Conservation (phyloP, 2,329 filamentous ascomycete species). For the Didymella sp. region DNA sequence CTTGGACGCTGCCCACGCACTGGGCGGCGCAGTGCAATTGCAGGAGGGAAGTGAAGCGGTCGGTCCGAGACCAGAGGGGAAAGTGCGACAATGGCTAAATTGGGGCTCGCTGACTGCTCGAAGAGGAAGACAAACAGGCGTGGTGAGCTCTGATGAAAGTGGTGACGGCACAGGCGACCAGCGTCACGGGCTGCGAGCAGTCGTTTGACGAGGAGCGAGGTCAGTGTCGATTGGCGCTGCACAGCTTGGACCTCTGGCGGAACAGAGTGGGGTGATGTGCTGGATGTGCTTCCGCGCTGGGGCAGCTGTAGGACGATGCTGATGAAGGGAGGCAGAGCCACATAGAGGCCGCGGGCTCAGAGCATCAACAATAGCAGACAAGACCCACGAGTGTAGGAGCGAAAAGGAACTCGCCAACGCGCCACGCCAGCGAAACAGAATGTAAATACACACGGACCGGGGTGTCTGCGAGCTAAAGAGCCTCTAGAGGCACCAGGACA, state of each 20-base stretch:
- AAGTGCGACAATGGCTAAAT: constrained; percentile 45
- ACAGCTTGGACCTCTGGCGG: too few relatives aligned
- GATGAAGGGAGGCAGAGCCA: constrained; percentile 38
- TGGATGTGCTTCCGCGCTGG: constrained; percentile 29
- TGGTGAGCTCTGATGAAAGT: constrained; percentile 18
- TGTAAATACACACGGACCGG: constrained; percentile 33
- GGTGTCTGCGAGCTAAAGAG: constrained; percentile 28
- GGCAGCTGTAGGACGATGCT: constrained; percentile 29
- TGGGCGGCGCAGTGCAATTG: constrained; percentile 42
- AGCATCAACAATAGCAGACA: constrained; percentile 17
- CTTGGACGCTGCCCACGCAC: constrained; percentile 33
- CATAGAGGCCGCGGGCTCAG: constrained; percentile 36
- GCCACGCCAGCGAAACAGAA: constrained; percentile 44
- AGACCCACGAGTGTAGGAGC: constrained; percentile 25
- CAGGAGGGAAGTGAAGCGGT: constrained; percentile 45
- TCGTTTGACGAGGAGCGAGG: constrained; percentile 21
- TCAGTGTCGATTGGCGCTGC: constrained; percentile 30
- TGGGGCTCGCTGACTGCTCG: constrained; percentile 37
- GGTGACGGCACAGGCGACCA: constrained; percentile 23
- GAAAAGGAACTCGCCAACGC: constrained; percentile 41
- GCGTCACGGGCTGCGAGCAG: constrained; percentile 33
- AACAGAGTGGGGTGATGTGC: constrained; percentile 28
- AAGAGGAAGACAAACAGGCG: constrained; percentile 28
- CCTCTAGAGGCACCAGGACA: constrained; percentile 24
- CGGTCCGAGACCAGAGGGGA: constrained; percentile 44